phyloP scores from a whole-genome alignment of 345 rosid species.

The Murraya paniculata region DNA sequence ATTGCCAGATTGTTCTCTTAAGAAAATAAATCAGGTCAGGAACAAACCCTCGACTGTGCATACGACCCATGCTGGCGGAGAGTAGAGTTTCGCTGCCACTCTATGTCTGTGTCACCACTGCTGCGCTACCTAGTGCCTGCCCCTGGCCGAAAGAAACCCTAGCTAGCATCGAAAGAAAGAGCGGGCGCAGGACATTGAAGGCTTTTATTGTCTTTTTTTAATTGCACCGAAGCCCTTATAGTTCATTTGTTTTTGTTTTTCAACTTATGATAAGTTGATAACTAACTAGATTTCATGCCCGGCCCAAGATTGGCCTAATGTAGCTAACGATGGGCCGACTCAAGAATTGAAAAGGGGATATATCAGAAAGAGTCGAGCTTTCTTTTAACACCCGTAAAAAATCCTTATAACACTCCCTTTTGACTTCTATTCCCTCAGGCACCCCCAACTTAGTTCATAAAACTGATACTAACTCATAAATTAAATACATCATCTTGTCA shows the following conservation, averaged over 20 bases:
- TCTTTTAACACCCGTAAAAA: too few species aligned
- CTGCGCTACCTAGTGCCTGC: not conserved
- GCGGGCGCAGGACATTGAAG: not conserved
- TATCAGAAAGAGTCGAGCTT: too few species aligned
- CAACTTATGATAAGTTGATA: too few species aligned
- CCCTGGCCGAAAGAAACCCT: slow-evolving; percentile 24
- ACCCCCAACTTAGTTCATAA: too few species aligned
- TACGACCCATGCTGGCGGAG: slow-evolving; percentile 69
- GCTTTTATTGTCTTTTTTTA: slow-evolving; percentile 1
- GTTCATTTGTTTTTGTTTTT: not conserved
- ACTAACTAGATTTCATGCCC: too few species aligned
- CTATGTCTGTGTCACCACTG: not conserved
- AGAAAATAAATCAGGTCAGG: not conserved
- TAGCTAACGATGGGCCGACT: not conserved
- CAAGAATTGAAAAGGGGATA: not conserved
- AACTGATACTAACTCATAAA: too few species aligned
- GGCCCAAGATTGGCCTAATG: not conserved
- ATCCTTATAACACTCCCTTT: too few species aligned
- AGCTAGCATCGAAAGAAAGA: not conserved
- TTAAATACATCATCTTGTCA: too few species aligned
- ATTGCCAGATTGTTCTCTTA: not conserved
- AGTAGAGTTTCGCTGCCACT: slow-evolving; percentile 10
- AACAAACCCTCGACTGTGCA: slow-evolving; percentile 75
- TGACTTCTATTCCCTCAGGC: too few species aligned
- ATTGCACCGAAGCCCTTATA: not conserved